Evolutionary conservation across 768 basidiomycete genomes (phyloP), one percentile per base, ranked within the genome.

Genomic region (Suillus cothurnatus): DNA sequence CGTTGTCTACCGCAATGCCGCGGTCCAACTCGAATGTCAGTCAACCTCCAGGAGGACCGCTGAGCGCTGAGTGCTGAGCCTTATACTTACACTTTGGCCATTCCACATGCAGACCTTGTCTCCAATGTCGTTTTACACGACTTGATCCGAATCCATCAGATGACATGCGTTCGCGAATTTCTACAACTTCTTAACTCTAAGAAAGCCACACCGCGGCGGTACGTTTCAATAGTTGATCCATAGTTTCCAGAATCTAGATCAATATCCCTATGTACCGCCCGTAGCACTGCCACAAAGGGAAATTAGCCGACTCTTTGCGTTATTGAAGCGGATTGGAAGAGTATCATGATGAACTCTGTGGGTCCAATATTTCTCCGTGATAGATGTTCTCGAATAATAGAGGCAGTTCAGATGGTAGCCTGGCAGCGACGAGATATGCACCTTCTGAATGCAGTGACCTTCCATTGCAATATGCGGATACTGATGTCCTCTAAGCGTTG

Each of bases 111-210:
- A 1, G 21, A 31, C 19, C 28, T 5, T n/a, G 11, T n/a, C 8
- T 31, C 4, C 50, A 17, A 52, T 15, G 23, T 26, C 23, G 14
- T 26, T 26, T 50, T 15, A 15, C 23, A 17, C 26, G 15, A 1
- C 14, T 50, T 17, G 2, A n/a, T n/a, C n/a, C n/a, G n/a, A n/a
- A 15, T 26, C 6, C n/a, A 47, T 49, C 47, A 23, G 15, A 50
- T 15, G 15, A 15, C 50, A 52, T 19, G 50, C 28, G 17, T 52
- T 28, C 9, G 5, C 49, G 47, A 49, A 49, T 23, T 23, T 50
- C 49, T 21, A 21, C 11, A 55, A 55, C 53, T 55, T 55, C 53
- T 55, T 6, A 55, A 55, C 53, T 55, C 53, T 55, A 55, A 55
- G 19, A 55, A 55, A 9, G 52, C 2, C 5, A 28, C 53, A 32